Evolutionary conservation across 352 stramenopile species (phyloP), one percentile per base, ranked within the genome.

Genomic region (Globisporangium mamillatum): DNA sequence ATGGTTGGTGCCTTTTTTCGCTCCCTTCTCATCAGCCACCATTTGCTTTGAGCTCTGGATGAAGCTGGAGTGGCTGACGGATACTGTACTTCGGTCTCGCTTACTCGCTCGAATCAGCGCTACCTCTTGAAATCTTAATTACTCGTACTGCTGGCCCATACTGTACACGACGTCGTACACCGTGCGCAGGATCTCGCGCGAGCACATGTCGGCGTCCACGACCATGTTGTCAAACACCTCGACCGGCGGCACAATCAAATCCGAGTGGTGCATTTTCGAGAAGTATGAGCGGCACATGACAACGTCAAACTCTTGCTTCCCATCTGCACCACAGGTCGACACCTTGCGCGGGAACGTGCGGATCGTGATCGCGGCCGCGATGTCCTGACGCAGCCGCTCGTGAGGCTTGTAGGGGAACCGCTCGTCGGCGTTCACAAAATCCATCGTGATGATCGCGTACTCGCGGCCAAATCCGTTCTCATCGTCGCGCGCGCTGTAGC

Each of bases 401-500:
- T 50, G 14, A 52, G 76, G 12, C 60, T 56, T 41, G 71, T 69
- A 74, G 1, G 80, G 76, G 64, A 76, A 70, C 22, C 72, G 68
- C 44, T 75, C 73, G 61, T 90, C 82, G 6, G 67, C 56, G 62
- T 86, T 74, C 38, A 88, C 74, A 24, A 74, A 83, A 60, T 88
- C 79, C 24, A 76, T 71, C 36, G 79, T 69, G 48, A 90, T 67
- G 14, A 87, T 60, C 3, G 70, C 80, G 27, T 46, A 44, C 32
- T 62, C 63, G 53, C 63, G 34, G 4, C 59, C 63, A 0, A 57
- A 67, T 3, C 63, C 54, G 34, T 68, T 41, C 27, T 60, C 54
- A 25, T 27, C 7, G 9, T 69, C 36, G 24, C 62, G 8, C 4
- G 27, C 36, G 46, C 20, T 58, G 44, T 63, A 63, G 32, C 48